A percentile compares a stretch with the other conserved stretches of the same genome.
Evolutionary conservation across 1,284 basidiomycete species (phyloP).

Genomic region (Cutaneotrichosporon sp.): DNA sequence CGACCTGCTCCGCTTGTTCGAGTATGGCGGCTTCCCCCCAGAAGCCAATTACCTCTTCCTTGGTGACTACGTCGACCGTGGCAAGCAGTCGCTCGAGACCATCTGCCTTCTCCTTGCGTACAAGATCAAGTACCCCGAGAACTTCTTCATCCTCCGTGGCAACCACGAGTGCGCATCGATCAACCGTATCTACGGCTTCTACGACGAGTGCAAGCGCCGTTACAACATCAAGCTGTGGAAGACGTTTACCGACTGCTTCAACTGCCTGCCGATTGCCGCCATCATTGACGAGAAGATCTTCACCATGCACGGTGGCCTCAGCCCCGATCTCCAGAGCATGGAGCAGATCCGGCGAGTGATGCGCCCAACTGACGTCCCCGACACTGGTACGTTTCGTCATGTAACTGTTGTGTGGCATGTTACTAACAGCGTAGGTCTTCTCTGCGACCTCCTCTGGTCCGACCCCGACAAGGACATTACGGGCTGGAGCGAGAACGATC

Average conservation of each 20-base stretch:
- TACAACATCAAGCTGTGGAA: slow-evolving; percentile 68
- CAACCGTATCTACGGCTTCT: slow-evolving; percentile 63
- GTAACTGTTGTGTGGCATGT: neutral
- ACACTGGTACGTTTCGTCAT: slow-evolving; percentile 69
- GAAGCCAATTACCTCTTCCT: slow-evolving; percentile 65
- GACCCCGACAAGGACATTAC: slow-evolving; percentile 99
- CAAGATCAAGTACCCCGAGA: slow-evolving; percentile 65
- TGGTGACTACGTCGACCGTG: slow-evolving; percentile 63
- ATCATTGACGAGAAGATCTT: slow-evolving; percentile 67
- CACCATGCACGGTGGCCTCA: slow-evolving; percentile 58
- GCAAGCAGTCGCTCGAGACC: slow-evolving; percentile 63
- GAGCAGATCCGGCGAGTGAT: slow-evolving; percentile 99
- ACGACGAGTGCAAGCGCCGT: slow-evolving; percentile 64
- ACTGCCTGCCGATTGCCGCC: slow-evolving; percentile 64
- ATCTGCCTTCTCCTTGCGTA: slow-evolving; percentile 59
- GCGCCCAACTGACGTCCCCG: slow-evolving; percentile 98
- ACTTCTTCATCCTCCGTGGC: slow-evolving; percentile 63
- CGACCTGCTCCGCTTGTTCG: slow-evolving; percentile 62
- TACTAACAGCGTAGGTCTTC: slow-evolving; percentile 62
- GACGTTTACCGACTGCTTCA: slow-evolving; percentile 66
- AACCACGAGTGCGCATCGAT: slow-evolving; percentile 64
- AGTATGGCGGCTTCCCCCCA: slow-evolving; percentile 63
- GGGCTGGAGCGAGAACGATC: slow-evolving; percentile 98
- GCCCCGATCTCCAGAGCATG: slow-evolving; percentile 98
- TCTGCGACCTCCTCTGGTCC: slow-evolving; percentile 97